Conservation (phyloP, 148 eudicot genomes). For the Nepenthes gracilis region DNA sequence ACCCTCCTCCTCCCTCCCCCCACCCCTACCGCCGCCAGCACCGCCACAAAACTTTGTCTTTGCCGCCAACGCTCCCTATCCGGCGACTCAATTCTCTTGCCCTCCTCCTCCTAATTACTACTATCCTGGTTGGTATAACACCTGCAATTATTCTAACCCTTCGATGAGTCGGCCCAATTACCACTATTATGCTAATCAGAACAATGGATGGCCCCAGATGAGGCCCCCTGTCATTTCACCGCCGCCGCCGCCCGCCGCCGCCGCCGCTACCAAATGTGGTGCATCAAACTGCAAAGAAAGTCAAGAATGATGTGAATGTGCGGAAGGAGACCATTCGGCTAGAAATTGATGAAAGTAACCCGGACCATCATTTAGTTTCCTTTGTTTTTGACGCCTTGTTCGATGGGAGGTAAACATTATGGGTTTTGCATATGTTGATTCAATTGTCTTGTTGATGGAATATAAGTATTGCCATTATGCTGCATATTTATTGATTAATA, state of each 20-base stretch:
- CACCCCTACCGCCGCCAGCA: background rate
- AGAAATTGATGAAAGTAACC: constrained; percentile 31
- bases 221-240: constrained; percentile 14
- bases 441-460: too few relatives aligned
- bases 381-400: constrained; percentile 65
- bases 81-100: too few relatives aligned
- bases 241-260: constrained; percentile 17
- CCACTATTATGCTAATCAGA: too few relatives aligned
- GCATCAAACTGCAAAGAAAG: constrained; percentile 64
- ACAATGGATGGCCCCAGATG: too few relatives aligned
- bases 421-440: too few relatives aligned
- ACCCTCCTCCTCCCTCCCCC: background rate
- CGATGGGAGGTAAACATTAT: constrained; percentile 54
- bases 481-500: too few relatives aligned
- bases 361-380: constrained; percentile 50
- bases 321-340: constrained; percentile 59
- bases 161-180: too few relatives aligned
- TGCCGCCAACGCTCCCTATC: background rate
- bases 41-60: background rate
- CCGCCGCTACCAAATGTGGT: constrained; percentile 19
- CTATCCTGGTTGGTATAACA: too few relatives aligned
- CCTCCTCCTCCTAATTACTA: too few relatives aligned
- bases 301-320: constrained; percentile 79
- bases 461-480: too few relatives aligned
- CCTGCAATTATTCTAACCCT: too few relatives aligned